These are phyloP conservation scores for Xylaria sp. DNA, from an alignment of 2,329 filamentous ascomycete genomes.

Conservation along the genomic window DNA sequence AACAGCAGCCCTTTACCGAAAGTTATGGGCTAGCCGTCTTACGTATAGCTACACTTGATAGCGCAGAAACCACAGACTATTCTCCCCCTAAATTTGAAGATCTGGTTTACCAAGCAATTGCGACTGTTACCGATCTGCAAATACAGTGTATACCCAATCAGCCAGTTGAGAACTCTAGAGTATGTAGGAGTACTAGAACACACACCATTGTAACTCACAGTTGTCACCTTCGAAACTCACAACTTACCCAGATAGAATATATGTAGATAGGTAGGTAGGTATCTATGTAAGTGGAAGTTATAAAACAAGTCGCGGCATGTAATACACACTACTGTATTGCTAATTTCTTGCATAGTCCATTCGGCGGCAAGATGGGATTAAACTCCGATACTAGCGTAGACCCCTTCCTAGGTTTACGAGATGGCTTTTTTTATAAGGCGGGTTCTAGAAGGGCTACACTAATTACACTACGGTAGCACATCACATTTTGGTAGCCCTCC, in stretches of 20 bases:
- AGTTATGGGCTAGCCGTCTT: neutral
- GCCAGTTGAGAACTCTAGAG: too few relatives aligned
- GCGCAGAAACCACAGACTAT: neutral
- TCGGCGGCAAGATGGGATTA: neutral
- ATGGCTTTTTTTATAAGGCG: neutral
- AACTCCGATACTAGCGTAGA: neutral
- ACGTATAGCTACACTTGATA: neutral
- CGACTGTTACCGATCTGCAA: neutral
- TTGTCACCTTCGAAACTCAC: too few relatives aligned
- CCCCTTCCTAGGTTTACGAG: neutral
- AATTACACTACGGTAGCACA: neutral
- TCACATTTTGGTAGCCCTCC: neutral
- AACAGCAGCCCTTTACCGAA: neutral
- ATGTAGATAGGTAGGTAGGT: too few relatives aligned
- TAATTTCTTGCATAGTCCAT: too few relatives aligned
- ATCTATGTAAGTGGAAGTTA: too few relatives aligned
- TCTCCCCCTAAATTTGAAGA: constrained; percentile 1
- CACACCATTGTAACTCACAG: too few relatives aligned
- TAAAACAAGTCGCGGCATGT: too few relatives aligned
- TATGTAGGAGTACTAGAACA: too few relatives aligned
- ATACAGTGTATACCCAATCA: neutral
- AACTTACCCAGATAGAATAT: too few relatives aligned
- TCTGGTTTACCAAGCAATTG: neutral
- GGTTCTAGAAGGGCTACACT: neutral
- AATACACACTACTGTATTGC: too few relatives aligned